These are phyloP conservation scores for Mycena maculata DNA, from an alignment of 768 basidiomycete species.

Conservation along the genomic window DNA sequence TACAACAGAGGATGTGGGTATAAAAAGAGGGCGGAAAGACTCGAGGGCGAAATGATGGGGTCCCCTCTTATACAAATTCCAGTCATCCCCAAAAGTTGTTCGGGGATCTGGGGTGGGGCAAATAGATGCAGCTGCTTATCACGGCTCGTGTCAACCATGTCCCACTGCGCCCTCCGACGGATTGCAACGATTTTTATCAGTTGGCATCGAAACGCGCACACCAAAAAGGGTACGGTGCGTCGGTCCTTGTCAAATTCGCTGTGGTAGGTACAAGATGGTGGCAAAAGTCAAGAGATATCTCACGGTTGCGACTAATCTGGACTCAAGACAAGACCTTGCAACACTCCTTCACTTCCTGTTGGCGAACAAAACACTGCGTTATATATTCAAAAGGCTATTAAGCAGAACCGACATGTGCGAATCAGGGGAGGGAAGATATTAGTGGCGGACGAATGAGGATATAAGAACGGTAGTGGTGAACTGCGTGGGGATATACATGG, in stretches of 20 bases:
- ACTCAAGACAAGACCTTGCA: not conserved
- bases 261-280: no score
- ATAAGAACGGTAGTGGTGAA: conserved; percentile 11
- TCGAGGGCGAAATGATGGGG: not conserved
- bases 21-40: not conserved
- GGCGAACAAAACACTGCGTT: not conserved
- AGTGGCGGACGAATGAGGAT: conserved; percentile 19
- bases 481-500: conserved; percentile 21
- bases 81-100: no score
- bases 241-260: no score
- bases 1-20: not conserved
- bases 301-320: no score
- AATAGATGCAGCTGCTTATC: no score
- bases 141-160: no score
- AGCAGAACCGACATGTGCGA: not conserved
- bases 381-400: conserved; percentile 19
- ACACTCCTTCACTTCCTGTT: not conserved
- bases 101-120: no score
- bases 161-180: no score
- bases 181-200: no score
- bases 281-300: not conserved
- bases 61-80: not conserved
- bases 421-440: conserved; percentile 16
- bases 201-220: no score
- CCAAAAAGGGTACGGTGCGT: no score